phyloP scores from a whole-genome alignment of 2,329 filamentous ascomycete species.

The Ophiostoma angusticollis region DNA sequence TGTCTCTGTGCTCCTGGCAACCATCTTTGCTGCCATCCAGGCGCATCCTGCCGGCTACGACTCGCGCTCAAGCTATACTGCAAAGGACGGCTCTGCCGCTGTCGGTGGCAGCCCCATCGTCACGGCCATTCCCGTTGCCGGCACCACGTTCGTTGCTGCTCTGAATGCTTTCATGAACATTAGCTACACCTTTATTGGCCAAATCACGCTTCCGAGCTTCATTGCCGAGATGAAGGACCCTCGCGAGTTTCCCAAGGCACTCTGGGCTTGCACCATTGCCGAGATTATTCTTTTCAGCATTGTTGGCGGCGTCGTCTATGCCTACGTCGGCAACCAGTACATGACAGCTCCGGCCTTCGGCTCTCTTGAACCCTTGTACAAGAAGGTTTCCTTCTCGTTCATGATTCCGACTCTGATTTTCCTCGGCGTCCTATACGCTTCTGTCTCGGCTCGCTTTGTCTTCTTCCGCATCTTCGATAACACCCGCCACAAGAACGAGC shows the following conservation, averaged over 20 bases:
- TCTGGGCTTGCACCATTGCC: conserved; percentile 80
- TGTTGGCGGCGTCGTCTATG: conserved; percentile 70
- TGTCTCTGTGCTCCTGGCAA: conserved; percentile 71
- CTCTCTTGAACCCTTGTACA: conserved; percentile 63
- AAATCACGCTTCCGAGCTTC: conserved; percentile 87
- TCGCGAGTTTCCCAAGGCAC: conserved; percentile 80
- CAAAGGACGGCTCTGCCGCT: conserved; percentile 17
- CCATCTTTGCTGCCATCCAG: conserved; percentile 70
- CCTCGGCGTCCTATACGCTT: conserved; percentile 80
- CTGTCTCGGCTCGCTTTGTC: conserved; percentile 77
- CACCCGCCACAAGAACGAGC: conserved; percentile 64
- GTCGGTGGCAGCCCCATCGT: conserved; percentile 51
- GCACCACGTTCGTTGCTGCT: conserved; percentile 68
- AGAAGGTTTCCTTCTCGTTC: conserved; percentile 84
- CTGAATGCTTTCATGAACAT: conserved; percentile 92
- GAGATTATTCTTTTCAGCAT: conserved; percentile 78
- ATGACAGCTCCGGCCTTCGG: conserved; percentile 81
- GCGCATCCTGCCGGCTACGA: conserved; percentile 57
- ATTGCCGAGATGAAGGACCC: conserved; percentile 83
- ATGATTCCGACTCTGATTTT: conserved; percentile 95
- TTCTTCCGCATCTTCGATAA: conserved; percentile 81
- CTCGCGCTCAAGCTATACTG: conserved; percentile 27
- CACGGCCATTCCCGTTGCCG: conserved; percentile 50
- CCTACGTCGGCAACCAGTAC: conserved; percentile 81
- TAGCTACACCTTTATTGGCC: conserved; percentile 89